A percentile compares a stretch with the other conserved stretches of the same genome.
These are phyloP conservation scores for Gliomastix tumulicola DNA, from an alignment of 2,329 filamentous ascomycete species.

Conservation along the genomic window DNA sequence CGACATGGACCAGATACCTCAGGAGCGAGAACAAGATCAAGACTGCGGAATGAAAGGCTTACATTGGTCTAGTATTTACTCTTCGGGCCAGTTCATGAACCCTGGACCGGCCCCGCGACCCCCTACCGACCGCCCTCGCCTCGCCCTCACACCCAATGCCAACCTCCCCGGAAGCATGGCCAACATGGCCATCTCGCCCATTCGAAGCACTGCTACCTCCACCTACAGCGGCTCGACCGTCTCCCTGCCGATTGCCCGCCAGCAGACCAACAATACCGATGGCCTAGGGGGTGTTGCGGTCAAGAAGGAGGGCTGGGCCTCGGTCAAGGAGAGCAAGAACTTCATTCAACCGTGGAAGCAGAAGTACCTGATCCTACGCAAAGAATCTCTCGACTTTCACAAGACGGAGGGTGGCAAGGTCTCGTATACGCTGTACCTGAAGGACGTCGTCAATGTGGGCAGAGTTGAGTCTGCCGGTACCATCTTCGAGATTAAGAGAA, in stretches of 20 bases:
- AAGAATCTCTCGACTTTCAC: constrained; percentile 89
- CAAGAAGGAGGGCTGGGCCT: constrained; percentile 76
- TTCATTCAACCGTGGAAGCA: constrained; percentile 84
- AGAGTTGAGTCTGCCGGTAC: constrained; percentile 86
- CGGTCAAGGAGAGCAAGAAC: constrained; percentile 85
- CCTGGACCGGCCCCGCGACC: constrained; percentile 90
- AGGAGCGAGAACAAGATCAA: too few species aligned
- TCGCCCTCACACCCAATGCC: constrained; percentile 70
- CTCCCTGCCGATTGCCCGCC: constrained; percentile 59
- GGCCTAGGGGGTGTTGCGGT: constrained; percentile 63
- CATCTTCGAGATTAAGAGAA: constrained; percentile 88
- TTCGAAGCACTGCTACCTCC: constrained; percentile 57
- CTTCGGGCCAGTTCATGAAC: constrained; percentile 80
- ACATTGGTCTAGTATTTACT: constrained; percentile 27
- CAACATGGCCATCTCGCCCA: constrained; percentile 68
- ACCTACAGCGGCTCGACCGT: constrained; percentile 68
- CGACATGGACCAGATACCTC: too few species aligned
- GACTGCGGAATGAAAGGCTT: too few species aligned
- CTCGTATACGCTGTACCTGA: constrained; percentile 76
- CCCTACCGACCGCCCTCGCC: constrained; percentile 73
- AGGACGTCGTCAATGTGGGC: constrained; percentile 83
- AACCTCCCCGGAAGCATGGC: constrained; percentile 74
- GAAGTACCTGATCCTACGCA: constrained; percentile 84
- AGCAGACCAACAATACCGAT: constrained; percentile 53
- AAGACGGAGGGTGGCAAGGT: constrained; percentile 86